Conservation (phyloP, 1,284 basidiomycete genomes). For the Tetrapyrgos nigripes region DNA sequence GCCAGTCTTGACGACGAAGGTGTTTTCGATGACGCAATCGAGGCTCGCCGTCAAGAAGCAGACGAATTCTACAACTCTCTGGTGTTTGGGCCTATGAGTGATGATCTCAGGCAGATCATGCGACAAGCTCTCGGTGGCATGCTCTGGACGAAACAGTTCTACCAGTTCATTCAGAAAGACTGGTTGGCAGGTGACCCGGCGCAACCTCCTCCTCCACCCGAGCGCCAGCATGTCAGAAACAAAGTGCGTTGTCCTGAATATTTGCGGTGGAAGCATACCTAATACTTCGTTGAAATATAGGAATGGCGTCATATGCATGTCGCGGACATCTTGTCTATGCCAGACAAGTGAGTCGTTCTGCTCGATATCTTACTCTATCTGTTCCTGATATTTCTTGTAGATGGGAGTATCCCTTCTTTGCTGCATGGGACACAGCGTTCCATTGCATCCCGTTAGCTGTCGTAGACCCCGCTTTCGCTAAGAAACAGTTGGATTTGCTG, state of each 20-base stretch:
- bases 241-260: slow-evolving; percentile 53
- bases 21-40: slow-evolving; percentile 88
- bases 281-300: slow-evolving; percentile 43
- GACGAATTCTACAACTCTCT: slow-evolving; percentile 94
- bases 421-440: slow-evolving; percentile 96
- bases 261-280: not conserved
- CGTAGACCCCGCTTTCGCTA: slow-evolving; percentile 94
- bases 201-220: slow-evolving; percentile 93
- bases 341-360: slow-evolving; percentile 89
- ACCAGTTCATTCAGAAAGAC: slow-evolving; percentile 94
- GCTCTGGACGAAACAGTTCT: slow-evolving; percentile 99
- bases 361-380: not conserved
- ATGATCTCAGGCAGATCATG: slow-evolving; percentile 96
- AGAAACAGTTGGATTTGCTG: slow-evolving; percentile 95
- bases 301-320: slow-evolving; percentile 97
- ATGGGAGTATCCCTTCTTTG: slow-evolving; percentile 98
- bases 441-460: slow-evolving; percentile 97
- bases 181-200: slow-evolving; percentile 96
- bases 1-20: slow-evolving; percentile 87
- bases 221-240: slow-evolving; percentile 88
- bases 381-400: slow-evolving; percentile 37
- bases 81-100: slow-evolving; percentile 82
- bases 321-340: slow-evolving; percentile 97
- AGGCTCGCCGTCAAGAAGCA: slow-evolving; percentile 89
- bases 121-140: slow-evolving; percentile 97